A percentile compares a stretch with the other conserved stretches of the same genome.
Conservation (phyloP, 345 rosid species). For the Arabis alpina region DNA sequence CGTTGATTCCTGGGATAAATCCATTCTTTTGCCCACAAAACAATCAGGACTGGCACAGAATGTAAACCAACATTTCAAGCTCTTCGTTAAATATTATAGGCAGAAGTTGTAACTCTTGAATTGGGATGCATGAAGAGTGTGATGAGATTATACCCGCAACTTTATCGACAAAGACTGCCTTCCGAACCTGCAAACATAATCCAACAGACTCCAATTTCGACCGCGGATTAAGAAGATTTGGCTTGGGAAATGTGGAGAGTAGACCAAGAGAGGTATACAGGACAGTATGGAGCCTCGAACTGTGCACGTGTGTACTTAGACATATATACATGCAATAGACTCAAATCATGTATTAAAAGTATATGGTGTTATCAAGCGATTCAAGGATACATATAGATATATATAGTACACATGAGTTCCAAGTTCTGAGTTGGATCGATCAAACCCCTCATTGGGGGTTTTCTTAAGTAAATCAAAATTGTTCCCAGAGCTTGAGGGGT, state of each 20-base stretch:
- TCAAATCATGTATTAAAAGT: constrained; percentile 8
- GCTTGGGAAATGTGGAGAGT: not conserved
- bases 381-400: constrained; percentile 27
- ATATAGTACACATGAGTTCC: constrained; percentile 31
- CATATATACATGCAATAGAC: constrained; percentile 17
- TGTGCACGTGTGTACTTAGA: not conserved
- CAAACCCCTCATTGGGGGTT: constrained; percentile 24
- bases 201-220: not conserved
- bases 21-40: too few relatives aligned
- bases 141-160: too few relatives aligned
- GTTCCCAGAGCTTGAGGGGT: constrained; percentile 23
- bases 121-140: too few relatives aligned
- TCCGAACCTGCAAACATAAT: too few relatives aligned
- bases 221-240: not conserved
- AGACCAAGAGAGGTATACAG: too few relatives aligned
- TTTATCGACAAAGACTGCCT: too few relatives aligned
- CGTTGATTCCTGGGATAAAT: too few relatives aligned
- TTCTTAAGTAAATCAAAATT: constrained; percentile 31
- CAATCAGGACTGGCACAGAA: too few relatives aligned
- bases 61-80: too few relatives aligned
- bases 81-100: too few relatives aligned
- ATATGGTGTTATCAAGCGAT: not conserved
- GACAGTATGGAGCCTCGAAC: not conserved
- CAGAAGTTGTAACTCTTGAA: too few relatives aligned
- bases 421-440: constrained; percentile 21